A percentile compares a stretch with the other conserved stretches of the same genome.
These are phyloP conservation scores for Verticillium longisporum DNA, from an alignment of 2,329 filamentous ascomycete species.

Conservation along the genomic window DNA sequence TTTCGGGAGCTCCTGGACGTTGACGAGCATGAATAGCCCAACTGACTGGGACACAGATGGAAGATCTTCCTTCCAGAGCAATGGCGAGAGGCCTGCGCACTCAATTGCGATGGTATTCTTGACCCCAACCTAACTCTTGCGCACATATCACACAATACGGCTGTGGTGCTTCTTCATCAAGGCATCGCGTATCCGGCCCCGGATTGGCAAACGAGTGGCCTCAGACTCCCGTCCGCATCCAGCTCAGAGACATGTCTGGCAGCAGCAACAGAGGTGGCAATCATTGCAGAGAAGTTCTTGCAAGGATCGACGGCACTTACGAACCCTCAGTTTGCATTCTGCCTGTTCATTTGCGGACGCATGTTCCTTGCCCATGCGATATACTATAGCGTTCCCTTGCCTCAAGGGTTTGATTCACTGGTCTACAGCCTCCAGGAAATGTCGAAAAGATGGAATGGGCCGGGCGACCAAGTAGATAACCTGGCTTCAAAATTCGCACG, in stretches of 20 bases:
- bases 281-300: constrained; percentile 28
- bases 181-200: constrained; percentile 28
- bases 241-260: constrained; percentile 31
- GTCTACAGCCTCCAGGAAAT: constrained; percentile 26
- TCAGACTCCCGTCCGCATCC: constrained; percentile 27
- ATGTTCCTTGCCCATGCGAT: constrained; percentile 23
- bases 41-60: constrained; percentile 23
- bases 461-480: constrained; percentile 16
- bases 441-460: constrained; percentile 27
- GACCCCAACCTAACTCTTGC: constrained; percentile 37
- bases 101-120: constrained; percentile 29
- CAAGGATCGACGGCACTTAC: constrained; percentile 20
- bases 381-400: constrained; percentile 21
- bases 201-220: constrained; percentile 19
- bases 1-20: not conserved
- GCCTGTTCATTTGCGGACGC: constrained; percentile 26
- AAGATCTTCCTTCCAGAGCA: constrained; percentile 35
- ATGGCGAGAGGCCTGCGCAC: constrained; percentile 31
- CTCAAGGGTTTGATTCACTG: constrained; percentile 22
- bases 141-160: constrained; percentile 34
- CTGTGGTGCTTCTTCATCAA: constrained; percentile 33
- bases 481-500: constrained; percentile 26
- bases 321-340: constrained; percentile 29
- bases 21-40: not conserved
- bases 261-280: constrained; percentile 29